phyloP scores from a whole-genome alignment of 306 rosid species.

The Cyamopsis tetragonoloba region DNA sequence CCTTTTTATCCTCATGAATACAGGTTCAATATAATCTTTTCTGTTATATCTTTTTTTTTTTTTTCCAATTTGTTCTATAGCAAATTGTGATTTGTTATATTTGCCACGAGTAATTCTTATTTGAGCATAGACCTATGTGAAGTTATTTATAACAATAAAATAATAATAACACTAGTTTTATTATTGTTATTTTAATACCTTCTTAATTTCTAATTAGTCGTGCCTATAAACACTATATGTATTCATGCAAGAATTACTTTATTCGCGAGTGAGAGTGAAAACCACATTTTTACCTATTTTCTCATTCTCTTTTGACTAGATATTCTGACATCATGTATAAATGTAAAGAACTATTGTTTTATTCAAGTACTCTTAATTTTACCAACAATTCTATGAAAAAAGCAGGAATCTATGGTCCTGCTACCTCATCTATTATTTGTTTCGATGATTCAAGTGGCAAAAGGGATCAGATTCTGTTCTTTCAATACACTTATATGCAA shows the following conservation, averaged over 20 bases:
- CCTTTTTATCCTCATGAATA: conserved; percentile 44
- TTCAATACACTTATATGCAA: neutral
- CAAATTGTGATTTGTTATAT: conserved; percentile 17
- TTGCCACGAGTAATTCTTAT: too few relatives aligned
- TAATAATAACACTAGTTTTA: too few relatives aligned
- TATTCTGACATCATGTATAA: neutral
- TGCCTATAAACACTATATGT: too few relatives aligned
- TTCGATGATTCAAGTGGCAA: conserved; percentile 17
- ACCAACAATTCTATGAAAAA: neutral
- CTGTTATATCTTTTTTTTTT: neutral
- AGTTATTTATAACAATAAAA: too few relatives aligned
- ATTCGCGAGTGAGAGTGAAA: neutral
- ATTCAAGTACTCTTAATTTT: conserved; percentile 6
- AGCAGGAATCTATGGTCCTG: too few relatives aligned
- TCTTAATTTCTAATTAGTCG: too few relatives aligned
- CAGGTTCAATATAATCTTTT: conserved; percentile 48
- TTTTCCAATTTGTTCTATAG: neutral
- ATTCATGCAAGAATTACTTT: too few relatives aligned
- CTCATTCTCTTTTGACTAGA: neutral
- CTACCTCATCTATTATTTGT: conserved; percentile 2
- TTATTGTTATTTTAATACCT: too few relatives aligned
- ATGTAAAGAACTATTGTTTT: neutral
- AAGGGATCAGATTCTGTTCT: conserved; percentile 19
- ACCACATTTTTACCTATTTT: neutral
- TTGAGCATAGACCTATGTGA: too few relatives aligned